phyloP scores from a whole-genome alignment of 768 basidiomycete species.

The Boletus rubescentipes region DNA sequence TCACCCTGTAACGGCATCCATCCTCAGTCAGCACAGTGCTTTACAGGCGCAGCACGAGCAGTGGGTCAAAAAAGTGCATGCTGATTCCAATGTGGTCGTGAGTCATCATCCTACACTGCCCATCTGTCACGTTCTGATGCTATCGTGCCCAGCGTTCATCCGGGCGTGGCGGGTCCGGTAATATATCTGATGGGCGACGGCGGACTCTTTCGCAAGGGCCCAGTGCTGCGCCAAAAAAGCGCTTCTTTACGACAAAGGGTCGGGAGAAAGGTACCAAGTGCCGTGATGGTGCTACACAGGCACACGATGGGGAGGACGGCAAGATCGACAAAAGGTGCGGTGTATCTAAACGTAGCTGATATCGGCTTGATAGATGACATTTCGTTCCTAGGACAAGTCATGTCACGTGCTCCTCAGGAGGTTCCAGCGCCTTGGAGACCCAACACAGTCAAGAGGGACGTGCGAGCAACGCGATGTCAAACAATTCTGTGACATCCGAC shows the following conservation, averaged over 20 bases:
- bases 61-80: conserved; percentile 11
- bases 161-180: conserved; percentile 28
- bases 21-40: conserved; percentile 20
- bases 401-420: conserved; percentile 12
- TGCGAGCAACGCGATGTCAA: conserved; percentile 2
- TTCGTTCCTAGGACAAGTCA: conserved; percentile 8
- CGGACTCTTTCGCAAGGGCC: conserved; percentile 9
- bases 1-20: conserved; percentile 26
- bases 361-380: neutral
- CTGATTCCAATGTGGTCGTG: conserved; percentile 19
- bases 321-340: conserved; percentile 7
- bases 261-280: neutral
- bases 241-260: conserved; percentile 17
- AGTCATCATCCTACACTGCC: conserved; percentile 1
- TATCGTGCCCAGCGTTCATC: conserved; percentile 20
- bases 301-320: neutral
- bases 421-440: neutral
- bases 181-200: conserved; percentile 17
- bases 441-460: neutral
- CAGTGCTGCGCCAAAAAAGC: neutral
- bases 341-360: neutral
- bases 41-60: conserved; percentile 16
- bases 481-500: neutral
- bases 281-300: neutral
- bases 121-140: neutral